Percentiles rank a stretch among this genome's conserved stretches.
Conservation (phyloP, 2,329 filamentous ascomycete species). For the Colletotrichum sp. region DNA sequence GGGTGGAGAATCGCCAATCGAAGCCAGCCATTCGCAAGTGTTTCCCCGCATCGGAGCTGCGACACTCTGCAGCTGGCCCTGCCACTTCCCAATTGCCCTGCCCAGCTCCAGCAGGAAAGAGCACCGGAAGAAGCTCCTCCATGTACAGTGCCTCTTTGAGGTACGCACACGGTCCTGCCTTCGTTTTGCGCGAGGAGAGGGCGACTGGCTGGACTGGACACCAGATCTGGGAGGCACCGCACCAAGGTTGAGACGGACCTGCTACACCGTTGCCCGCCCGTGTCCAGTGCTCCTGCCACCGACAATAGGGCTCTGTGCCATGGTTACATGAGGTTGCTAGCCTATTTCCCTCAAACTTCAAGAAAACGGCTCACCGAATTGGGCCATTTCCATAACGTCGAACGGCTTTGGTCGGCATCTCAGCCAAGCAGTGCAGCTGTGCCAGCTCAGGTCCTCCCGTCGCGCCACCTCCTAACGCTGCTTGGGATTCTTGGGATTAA, state of each 20-base stretch:
- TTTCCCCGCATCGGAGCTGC: constrained; percentile 16
- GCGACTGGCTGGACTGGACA: neutral
- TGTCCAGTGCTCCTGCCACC: neutral
- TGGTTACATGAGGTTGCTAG: neutral
- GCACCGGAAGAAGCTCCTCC: neutral
- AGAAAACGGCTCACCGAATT: neutral
- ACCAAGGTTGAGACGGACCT: constrained; percentile 10
- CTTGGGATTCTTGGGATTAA: neutral
- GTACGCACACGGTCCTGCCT: neutral
- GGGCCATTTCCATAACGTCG: neutral
- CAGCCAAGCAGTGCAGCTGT: neutral
- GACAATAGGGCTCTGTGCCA: neutral
- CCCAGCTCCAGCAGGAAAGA: neutral
- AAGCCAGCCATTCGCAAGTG: neutral
- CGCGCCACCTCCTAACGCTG: neutral
- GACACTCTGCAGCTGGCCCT: constrained; percentile 2
- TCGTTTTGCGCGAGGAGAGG: neutral
- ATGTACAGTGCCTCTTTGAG: neutral
- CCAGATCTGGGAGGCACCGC: neutral
- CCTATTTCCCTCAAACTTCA: neutral
- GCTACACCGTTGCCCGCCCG: neutral
- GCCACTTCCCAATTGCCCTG: neutral
- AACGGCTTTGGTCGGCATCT: neutral
- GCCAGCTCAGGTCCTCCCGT: neutral
- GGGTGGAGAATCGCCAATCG: neutral